Base-by-base conservation (phyloP, 306 rosid species). In the Luffa acutangula region DNA sequence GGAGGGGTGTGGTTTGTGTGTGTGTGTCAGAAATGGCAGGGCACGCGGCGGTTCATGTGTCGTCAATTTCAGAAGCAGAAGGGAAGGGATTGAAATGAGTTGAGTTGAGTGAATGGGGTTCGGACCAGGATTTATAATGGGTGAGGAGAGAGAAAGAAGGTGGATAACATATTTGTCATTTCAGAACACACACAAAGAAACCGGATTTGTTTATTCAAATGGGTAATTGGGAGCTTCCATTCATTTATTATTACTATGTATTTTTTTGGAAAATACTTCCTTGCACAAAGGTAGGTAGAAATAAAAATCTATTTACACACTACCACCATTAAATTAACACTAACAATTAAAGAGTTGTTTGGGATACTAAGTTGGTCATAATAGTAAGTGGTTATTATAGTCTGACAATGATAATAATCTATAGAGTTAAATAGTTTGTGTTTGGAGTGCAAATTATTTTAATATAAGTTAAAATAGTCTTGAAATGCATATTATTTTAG, bases 11-110 rank as follows among this genome's bases (percentile, higher is more conserved):
- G 31, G 31, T 25, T 25, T 25, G 31, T 25, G 37, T 59, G 78
- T 25, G 31, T 25, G 37, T 59, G 78, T 75, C 78, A 75, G 78
- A 52, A 17, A 31, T 52, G 0, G 78, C 78, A 75, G 78, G 63
- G 5, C 78, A 75, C 78, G 78, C 78, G 63, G 78, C 18, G 56
- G 33, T 75, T 75, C 78, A 75, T 52, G 33, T 51, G 78, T 75
- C 78, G 78, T 75, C 78, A 34, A 56, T 37, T 75, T 75, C 62
- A 74, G 45, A 33, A 9, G 14, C 31, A 31, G 45, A 49, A 65
- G 72, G 13, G 46, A 15, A 17, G 7, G 41, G 53, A 46, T 41
- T 10, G 17, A 43, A 45, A 9, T 64, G 25, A 21, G 21, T 37
- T 3, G 41, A 4, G 41, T 37, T 37, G 5, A 14, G n/a, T 12